Percentiles rank a stretch among this genome's conserved stretches.
These are phyloP conservation scores for Paramyrothecium sp. DNA, from an alignment of 2,329 filamentous ascomycete species.

Conservation along the genomic window DNA sequence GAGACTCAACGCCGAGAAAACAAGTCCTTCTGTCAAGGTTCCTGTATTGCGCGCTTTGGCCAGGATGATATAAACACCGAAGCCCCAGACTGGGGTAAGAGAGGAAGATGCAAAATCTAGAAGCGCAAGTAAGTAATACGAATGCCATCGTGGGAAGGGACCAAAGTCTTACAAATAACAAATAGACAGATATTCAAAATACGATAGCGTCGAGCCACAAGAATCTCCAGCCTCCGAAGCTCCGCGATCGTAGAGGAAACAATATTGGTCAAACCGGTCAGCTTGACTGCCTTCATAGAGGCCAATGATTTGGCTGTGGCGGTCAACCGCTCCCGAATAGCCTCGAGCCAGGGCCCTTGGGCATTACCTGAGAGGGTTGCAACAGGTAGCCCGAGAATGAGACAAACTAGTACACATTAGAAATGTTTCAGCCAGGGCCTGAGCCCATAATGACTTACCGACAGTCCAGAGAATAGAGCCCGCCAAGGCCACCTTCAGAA, in stretches of 20 bases:
- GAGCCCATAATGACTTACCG: constrained; percentile 5
- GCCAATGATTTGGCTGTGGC: constrained; percentile 18
- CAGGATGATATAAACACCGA: constrained; percentile 12
- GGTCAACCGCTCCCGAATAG: constrained; percentile 20
- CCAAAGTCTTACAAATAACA: constrained; percentile 9
- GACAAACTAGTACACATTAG: constrained; percentile 4
- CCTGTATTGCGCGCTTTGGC: constrained; percentile 6
- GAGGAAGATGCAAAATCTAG: constrained; percentile 9
- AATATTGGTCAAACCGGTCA: constrained; percentile 35
- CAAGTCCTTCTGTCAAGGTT: constrained; percentile 15
- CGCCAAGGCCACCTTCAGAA: constrained; percentile 16
- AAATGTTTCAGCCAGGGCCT: background rate
- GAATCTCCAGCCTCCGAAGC: constrained; percentile 33
- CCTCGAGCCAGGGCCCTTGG: constrained; percentile 22
- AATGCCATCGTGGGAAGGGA: too few relatives aligned
- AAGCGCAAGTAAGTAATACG: too few relatives aligned
- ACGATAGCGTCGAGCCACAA: constrained; percentile 22
- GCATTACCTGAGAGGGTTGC: constrained; percentile 16
- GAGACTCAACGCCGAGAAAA: constrained; percentile 16
- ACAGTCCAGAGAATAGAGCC: constrained; percentile 18
- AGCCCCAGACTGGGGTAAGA: constrained; percentile 16
- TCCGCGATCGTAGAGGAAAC: constrained; percentile 28
- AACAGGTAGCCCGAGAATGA: constrained; percentile 15
- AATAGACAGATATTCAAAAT: constrained; percentile 13
- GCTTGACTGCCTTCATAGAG: constrained; percentile 39